Base-by-base conservation (phyloP, 2,329 filamentous ascomycete species). In the Neocatenulostroma microsporum region DNA sequence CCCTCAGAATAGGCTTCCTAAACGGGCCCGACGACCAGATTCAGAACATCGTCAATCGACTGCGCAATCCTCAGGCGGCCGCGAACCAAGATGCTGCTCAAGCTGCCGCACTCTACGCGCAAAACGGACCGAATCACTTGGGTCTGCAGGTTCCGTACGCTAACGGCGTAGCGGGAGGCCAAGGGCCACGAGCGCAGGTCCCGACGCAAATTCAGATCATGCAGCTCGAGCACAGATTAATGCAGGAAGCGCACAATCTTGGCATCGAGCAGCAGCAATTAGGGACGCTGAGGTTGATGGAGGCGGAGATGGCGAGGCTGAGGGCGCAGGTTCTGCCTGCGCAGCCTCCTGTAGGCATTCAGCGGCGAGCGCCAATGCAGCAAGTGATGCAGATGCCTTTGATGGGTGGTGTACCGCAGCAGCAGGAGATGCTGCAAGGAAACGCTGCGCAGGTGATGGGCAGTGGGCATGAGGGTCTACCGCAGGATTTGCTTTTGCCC, bases 1-100 rank as follows among this genome's bases (percentile, higher is more conserved):
- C 84, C 2, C 65, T 91, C 21, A 70, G 83, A 19, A 65, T 91
- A 15, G 84, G 81, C 0, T 84, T 89, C 49, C 67, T 72, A 14
- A 72, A 70, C 28, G 67, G 82, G 61, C 58, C 80, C 61, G 60
- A 49, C 20, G 53, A 51, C 7, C 55, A 59, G 21, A 48, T 61
- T 6, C 63, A 68, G 48, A 76, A 74, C 27, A 40, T 57, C 15
- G 39, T 57, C 19, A 49, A 57, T 18, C 51, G 56, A 27, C 44
- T 57, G 35, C 48, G 52, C 9, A 50, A 56, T 21, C 38, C 30
- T 23, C 34, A 45, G 25, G 39, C 47, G 36, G 36, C 39, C 37
- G 37, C 28, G 23, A 29, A 36, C 25, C 15, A 37, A 19, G 29
- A 19, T 26, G 38, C 13, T 9, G 37, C 17, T 11, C 36, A 24